phyloP scores from a whole-genome alignment of 306 rosid species.

The Abrus pulchellus region DNA sequence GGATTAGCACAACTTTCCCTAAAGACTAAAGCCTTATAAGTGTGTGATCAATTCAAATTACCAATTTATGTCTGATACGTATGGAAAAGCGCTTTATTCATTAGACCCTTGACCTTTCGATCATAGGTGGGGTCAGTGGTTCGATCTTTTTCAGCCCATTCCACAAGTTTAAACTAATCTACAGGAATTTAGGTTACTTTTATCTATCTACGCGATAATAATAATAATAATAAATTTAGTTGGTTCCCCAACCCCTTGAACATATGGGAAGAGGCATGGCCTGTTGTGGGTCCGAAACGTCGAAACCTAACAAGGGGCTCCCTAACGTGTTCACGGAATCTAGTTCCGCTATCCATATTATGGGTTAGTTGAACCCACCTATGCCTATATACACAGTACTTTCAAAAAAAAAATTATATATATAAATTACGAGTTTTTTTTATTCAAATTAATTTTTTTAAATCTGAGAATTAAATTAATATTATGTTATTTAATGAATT shows the following conservation, averaged over 20 bases:
- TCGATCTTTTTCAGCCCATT: neutral
- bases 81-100: neutral
- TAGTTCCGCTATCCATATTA: neutral
- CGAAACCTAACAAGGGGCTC: conserved; percentile 14
- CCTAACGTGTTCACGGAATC: neutral
- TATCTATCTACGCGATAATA: too few relatives aligned
- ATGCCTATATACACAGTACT: too few relatives aligned
- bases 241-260: neutral
- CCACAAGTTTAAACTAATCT: too few relatives aligned
- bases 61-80: neutral
- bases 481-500: too few relatives aligned
- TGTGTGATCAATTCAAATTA: conserved; percentile 14
- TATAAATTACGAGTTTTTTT: too few relatives aligned
- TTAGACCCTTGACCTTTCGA: neutral
- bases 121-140: neutral
- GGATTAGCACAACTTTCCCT: conserved; percentile 9
- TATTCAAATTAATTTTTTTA: too few relatives aligned
- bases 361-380: neutral
- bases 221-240: too few relatives aligned
- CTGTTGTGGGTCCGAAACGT: conserved; percentile 15
- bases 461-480: too few relatives aligned
- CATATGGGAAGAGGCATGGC: neutral
- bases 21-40: neutral
- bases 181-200: too few relatives aligned
- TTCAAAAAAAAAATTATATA: too few relatives aligned